Evolutionary conservation across 108 stramenopile genomes (phyloP), one percentile per base, ranked within the genome.

Genomic region (Parietichytrium sp.): DNA sequence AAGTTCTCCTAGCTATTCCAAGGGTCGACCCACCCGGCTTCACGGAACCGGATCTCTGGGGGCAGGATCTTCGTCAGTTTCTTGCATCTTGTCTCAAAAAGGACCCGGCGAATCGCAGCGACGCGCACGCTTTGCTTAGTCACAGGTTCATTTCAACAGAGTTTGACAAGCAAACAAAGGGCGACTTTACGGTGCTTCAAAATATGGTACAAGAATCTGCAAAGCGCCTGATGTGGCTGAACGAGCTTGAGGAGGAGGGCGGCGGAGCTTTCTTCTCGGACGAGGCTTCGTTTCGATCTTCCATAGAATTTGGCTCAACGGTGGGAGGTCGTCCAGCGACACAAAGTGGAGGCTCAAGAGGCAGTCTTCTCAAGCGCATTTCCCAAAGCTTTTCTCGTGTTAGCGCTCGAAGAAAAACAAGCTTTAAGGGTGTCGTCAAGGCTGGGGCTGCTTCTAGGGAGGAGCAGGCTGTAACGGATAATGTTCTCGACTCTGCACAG

Each of bases 1-100:
- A 88, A 4, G 77, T 88, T 26, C 87, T 91, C 54, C 87, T 90
- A 51, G 85, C 89, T 54, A 87, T 91, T 29, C 86, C 89, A 18
- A 54, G 47, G 23, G 87, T 84, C 29, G 82, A 82, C 23, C 86
- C 88, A 4, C 88, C 90, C 36, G 86, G 55, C 26, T 80, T 91
- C 45, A 33, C 80, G 12, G 89, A 89, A 31, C 86, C 83, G 2
- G 84, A 61, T 1, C 79, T 53, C 12, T 89, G 90, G 90, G 83
- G 86, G 15, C 23, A 53, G 33, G 87, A 87, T 7, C 38, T 88
- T 30, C 48, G 48, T 25, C 33, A 83, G 61, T 89, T 89, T 38
- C 25, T 89, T n/a, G 52, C 30, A 47, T 33, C 48, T 4, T 87
- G 83, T 31, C 54, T 89, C 31, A 80, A 80, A 49, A 84, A 79